These are phyloP conservation scores for Xylariaceae sp. DNA, from an alignment of 2,329 filamentous ascomycete genomes.

Conservation along the genomic window DNA sequence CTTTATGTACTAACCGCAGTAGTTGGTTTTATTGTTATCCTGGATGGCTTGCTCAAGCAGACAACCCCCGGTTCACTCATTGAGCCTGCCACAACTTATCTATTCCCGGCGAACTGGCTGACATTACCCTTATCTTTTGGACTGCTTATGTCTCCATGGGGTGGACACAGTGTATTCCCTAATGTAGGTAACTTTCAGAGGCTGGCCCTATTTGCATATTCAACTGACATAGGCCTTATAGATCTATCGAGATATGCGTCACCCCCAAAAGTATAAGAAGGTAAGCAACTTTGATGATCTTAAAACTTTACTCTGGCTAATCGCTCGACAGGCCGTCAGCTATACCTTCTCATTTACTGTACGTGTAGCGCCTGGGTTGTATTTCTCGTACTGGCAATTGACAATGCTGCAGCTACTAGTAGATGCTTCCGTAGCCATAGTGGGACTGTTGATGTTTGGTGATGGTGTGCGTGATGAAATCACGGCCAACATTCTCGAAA, in stretches of 20 bases:
- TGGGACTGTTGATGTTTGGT: conserved; percentile 94
- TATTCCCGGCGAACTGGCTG: conserved; percentile 86
- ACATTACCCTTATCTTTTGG: conserved; percentile 89
- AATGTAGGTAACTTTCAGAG: conserved; percentile 59
- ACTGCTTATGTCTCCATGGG: conserved; percentile 80
- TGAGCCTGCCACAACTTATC: conserved; percentile 78
- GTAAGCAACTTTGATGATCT: conserved; percentile 16
- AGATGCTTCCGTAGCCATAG: conserved; percentile 80
- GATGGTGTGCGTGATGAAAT: conserved; percentile 87
- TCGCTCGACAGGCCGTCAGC: conserved; percentile 65
- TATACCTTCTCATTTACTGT: conserved; percentile 86
- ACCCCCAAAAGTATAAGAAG: conserved; percentile 77
- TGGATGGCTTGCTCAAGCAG: conserved; percentile 86
- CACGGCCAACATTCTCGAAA: conserved; percentile 85
- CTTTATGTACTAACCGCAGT: conserved; percentile 14
- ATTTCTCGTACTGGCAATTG: conserved; percentile 11
- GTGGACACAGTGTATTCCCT: conserved; percentile 75
- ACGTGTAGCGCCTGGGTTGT: conserved; percentile 41
- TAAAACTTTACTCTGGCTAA: conserved; percentile 23
- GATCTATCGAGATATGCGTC: conserved; percentile 69
- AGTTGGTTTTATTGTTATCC: conserved; percentile 85
- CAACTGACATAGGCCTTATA: conserved; percentile 37
- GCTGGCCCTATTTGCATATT: not conserved
- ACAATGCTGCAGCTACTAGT: conserved; percentile 67
- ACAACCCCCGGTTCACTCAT: conserved; percentile 81